Percentiles rank a stretch among this genome's conserved stretches.
Conservation (phyloP, 1,284 basidiomycete genomes). For the Coriolopsis trogii region DNA sequence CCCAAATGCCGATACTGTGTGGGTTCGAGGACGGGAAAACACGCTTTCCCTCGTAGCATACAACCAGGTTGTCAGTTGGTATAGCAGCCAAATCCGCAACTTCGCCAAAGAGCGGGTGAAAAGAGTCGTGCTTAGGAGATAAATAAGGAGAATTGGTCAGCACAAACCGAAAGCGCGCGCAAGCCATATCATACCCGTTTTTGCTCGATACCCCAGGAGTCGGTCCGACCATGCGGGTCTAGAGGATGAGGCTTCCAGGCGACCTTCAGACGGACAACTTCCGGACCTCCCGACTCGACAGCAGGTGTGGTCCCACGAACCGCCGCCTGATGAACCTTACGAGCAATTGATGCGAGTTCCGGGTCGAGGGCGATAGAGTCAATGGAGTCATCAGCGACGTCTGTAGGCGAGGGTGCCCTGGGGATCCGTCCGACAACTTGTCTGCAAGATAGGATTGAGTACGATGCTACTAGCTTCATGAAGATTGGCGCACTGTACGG, state of each 20-base stretch:
- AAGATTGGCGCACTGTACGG: constrained; percentile 53
- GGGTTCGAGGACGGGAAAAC: constrained; percentile 72
- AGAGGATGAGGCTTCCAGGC: constrained; percentile 67
- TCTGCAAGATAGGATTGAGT: constrained; percentile 36
- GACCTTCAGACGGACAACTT: constrained; percentile 54
- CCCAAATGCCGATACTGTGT: constrained; percentile 64
- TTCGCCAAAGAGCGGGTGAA: constrained; percentile 61
- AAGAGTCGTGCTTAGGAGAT: constrained; percentile 55
- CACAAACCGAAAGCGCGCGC: neutral
- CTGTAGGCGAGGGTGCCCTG: constrained; percentile 48
- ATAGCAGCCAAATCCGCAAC: constrained; percentile 61
- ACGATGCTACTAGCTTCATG: neutral
- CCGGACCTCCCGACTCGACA: constrained; percentile 35
- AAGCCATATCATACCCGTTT: constrained; percentile 49
- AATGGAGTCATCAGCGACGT: constrained; percentile 46
- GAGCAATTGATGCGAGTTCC: constrained; percentile 59
- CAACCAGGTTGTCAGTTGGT: constrained; percentile 50
- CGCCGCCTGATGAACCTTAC: constrained; percentile 34
- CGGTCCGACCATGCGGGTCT: constrained; percentile 40
- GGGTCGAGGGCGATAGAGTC: constrained; percentile 58
- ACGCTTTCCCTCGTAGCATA: constrained; percentile 60
- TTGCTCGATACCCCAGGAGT: constrained; percentile 55
- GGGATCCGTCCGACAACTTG: constrained; percentile 44
- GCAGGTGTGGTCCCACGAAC: constrained; percentile 29
- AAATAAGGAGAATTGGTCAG: constrained; percentile 2